Base-by-base conservation (phyloP, 306 rosid species). In the Vicia faba region DNA sequence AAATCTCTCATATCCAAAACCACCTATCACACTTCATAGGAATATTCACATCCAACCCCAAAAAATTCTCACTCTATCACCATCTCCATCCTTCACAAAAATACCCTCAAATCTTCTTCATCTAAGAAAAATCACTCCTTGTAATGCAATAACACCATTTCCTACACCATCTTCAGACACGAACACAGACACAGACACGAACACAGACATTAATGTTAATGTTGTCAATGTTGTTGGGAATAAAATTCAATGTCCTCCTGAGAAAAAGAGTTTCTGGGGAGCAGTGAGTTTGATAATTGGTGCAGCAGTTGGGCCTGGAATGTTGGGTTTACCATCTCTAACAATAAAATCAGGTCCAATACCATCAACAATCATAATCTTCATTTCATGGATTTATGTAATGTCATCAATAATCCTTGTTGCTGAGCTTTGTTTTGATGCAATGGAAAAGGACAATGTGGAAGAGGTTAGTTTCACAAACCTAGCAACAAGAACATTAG, bases 381-480 rank as follows among this genome's bases (percentile, higher is more conserved):
- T 86, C 45, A 11, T 79, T 7, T 81, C 79, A 0, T 86, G 88
- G 83, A 50, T 86, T 71, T 84, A 86, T 62, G 85, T 81, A 11
- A 73, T 86, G 20, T 74, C 91, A n/a, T 84, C 85, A 8, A 77
- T 86, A 61, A 73, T 84, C 33, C 76, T 86, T 45, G 87, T 86
- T 4, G 86, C 85, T 0, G 83, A 84, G 45, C 86, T 86, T 40
- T 81, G 75, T 74, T 86, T 83, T 71, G 78, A 74, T 9, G 72
- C 82, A 36, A 86, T 84, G 91, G 75, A 81, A 66, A 66, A 86
- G 65, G 83, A 86, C 45, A 56, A 54, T 16, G 53, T 84, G 20
- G 60, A 83, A 61, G 88, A 86, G 73, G 88, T 83, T 49, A 86
- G 85, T 66, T 86, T 83, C 36, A 83, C 88, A 13, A 68, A 74